Evolutionary conservation across 1,139 yeast species (phyloP), one percentile per base, ranked within the genome.

Genomic region (Hanseniaspora uvarum): DNA sequence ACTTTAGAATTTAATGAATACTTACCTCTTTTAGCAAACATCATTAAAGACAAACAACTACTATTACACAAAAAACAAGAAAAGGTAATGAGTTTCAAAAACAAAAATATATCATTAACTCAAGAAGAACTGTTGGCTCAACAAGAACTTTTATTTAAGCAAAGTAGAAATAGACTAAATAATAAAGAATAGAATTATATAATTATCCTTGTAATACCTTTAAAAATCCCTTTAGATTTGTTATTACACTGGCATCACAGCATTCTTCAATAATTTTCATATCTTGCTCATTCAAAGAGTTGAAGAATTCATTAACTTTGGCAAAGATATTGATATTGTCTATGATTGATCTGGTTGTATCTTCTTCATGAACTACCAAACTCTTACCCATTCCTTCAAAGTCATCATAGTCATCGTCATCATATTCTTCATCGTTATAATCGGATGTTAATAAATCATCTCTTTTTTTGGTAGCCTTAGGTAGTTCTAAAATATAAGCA

Each of bases 101-200:
- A 86, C 62, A 53, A 48, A 31, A 48, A 48, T 12, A 83, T 94
- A 7, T 97, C 97, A 0, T 74, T 89, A 58, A 74, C 92, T 0
- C 97, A 89, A 64, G 98, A 89, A 66, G 98, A 92, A 66, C 73
- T 92, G 57, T 76, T 92, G 63, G 78, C 80, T 61, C 95, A 92
- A 67, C 99, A 92, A 66, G 97, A 92, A 64, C 94, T 86, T 65
- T 72, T 92, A 58, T 89, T 92, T 69, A 86, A 92, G 61, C 83
- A 86, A 65, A 86, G 96, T 31, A 75, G 97, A 59, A 88, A 87
- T 57, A 73, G 86, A 58, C 72, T 84, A 59, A 69, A 67, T 52
- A 59, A 61, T 36, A 59, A 59, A 10, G 55, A 39, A 11, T 31
- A 51, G 31, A 23, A 10, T 19, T 23, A 33, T 39, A 36, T 34